Percentiles rank a stretch among this genome's conserved stretches.
phyloP scores from a whole-genome alignment of 192 early-diverging fungal species.

The Coemansia sp. region DNA sequence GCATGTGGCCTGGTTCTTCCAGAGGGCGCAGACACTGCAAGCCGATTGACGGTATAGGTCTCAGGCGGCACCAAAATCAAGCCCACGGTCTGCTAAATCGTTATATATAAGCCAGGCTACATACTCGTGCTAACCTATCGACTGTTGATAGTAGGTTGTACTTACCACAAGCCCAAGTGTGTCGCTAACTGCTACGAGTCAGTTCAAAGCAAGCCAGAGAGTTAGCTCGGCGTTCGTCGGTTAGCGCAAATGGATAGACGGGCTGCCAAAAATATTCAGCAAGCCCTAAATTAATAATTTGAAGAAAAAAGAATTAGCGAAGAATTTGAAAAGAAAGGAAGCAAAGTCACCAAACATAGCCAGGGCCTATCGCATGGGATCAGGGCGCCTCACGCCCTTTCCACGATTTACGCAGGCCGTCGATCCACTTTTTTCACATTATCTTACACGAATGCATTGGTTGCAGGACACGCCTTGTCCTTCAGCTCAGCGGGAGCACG shows the following conservation, averaged over 20 bases:
- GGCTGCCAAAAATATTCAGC: neutral
- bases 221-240: neutral
- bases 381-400: neutral
- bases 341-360: neutral
- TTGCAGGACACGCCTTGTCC: neutral
- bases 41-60: neutral
- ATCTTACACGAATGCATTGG: neutral
- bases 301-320: neutral
- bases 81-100: neutral
- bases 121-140: neutral
- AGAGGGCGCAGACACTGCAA: neutral
- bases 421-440: neutral
- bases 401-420: neutral
- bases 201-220: neutral
- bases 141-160: neutral
- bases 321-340: neutral
- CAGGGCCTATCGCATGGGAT: constrained; percentile 8
- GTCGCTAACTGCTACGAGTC: neutral
- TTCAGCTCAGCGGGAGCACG: neutral
- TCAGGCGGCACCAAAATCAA: neutral
- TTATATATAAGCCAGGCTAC: neutral
- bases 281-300: neutral
- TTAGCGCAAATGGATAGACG: neutral
- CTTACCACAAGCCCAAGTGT: constrained; percentile 11
- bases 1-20: constrained; percentile 3